Conservation (phyloP, 306 rosid species). For the Psophocarpus tetragonolobus region DNA sequence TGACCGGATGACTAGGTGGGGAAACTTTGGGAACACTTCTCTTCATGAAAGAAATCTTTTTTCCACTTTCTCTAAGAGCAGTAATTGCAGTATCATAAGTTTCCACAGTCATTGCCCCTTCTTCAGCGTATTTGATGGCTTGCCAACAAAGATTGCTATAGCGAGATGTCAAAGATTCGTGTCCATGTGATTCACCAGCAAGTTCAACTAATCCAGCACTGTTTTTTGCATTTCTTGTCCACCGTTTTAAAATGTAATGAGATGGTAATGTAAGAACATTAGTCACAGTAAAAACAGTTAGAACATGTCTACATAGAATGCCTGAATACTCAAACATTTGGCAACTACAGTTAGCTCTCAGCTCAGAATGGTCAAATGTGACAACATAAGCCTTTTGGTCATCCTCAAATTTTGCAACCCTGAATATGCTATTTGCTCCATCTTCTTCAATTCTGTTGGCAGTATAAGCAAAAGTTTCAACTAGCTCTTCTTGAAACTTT, state of each 20-base stretch:
- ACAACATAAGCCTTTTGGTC: slow-evolving; percentile 78
- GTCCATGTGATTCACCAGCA: slow-evolving; percentile 56
- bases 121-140: slow-evolving; percentile 91
- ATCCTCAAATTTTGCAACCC: slow-evolving; percentile 97
- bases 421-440: slow-evolving; percentile 73
- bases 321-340: slow-evolving; percentile 97
- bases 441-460: slow-evolving; percentile 95
- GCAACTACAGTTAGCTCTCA: slow-evolving; percentile 93
- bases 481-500: slow-evolving; percentile 94
- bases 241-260: slow-evolving; percentile 88
- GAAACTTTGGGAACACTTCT: slow-evolving; percentile 72
- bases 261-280: slow-evolving; percentile 85
- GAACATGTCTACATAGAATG: slow-evolving; percentile 90
- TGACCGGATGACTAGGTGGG: slow-evolving; percentile 53
- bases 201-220: slow-evolving; percentile 59
- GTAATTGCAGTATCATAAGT: slow-evolving; percentile 72
- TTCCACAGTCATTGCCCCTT: slow-evolving; percentile 79
- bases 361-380: slow-evolving; percentile 67
- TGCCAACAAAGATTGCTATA: slow-evolving; percentile 76
- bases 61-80: slow-evolving; percentile 80
- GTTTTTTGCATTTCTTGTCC: slow-evolving; percentile 89
- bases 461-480: slow-evolving; percentile 93
- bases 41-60: slow-evolving; percentile 68
- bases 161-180: slow-evolving; percentile 66
- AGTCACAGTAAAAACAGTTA: slow-evolving; percentile 92